phyloP scores from a whole-genome alignment of 192 early-diverging fungal species.

The Rhizophagus sp. region DNA sequence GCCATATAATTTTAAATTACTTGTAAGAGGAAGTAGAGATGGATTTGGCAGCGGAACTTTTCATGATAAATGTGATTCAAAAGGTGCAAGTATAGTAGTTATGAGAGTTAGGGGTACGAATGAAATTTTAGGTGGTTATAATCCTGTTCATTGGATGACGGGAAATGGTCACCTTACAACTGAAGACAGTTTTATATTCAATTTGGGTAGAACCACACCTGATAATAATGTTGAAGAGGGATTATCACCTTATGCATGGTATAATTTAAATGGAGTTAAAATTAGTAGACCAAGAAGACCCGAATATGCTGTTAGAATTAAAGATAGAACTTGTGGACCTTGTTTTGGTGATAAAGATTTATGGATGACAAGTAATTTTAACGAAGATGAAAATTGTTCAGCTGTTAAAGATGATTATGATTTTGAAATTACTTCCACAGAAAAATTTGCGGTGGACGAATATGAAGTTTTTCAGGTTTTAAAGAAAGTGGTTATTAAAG shows the following conservation, averaged over 20 bases:
- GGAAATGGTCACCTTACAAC: slow-evolving; percentile 1
- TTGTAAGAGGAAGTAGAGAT: slow-evolving; percentile 11
- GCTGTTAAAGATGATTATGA: slow-evolving; percentile 1
- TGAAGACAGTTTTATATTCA: slow-evolving; percentile 5
- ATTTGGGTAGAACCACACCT: neutral
- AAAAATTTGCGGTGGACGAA: neutral
- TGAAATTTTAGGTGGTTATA: slow-evolving; percentile 10
- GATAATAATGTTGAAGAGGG: neutral
- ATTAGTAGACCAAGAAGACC: neutral
- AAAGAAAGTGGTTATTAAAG: neutral
- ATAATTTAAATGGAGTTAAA: neutral
- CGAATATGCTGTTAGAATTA: slow-evolving; percentile 5
- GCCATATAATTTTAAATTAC: neutral
- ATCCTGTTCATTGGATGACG: slow-evolving; percentile 1
- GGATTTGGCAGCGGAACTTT: neutral
- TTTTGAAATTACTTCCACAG: neutral
- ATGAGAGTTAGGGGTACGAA: neutral
- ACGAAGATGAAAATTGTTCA: slow-evolving; percentile 9
- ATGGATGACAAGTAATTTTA: slow-evolving; percentile 16
- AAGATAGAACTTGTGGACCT: slow-evolving; percentile 9
- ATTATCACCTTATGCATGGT: neutral
- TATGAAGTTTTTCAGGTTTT: slow-evolving; percentile 23
- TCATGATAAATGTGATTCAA: slow-evolving; percentile 3
- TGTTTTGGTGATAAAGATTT: slow-evolving; percentile 21
- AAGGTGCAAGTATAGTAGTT: neutral